Evolutionary conservation across 2,329 filamentous ascomycete genomes (phyloP), one percentile per base, ranked within the genome.

Genomic region (Fusarium staphyleae): DNA sequence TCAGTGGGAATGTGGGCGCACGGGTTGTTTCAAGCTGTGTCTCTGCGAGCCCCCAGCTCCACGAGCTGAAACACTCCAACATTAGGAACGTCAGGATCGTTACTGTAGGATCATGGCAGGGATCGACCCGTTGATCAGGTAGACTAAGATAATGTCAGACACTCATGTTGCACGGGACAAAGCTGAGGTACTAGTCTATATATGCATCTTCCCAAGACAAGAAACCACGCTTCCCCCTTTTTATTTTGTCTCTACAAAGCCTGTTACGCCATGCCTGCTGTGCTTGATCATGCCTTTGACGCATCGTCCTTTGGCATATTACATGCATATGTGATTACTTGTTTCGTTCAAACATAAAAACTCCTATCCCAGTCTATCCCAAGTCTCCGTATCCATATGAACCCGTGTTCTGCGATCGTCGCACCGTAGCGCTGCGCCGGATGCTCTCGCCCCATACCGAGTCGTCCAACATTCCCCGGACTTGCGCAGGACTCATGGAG

Each of bases 401-500:
- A 32, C 69, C 69, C 43, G 70, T 67, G 18, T 76, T 71, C 12
- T 66, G 60, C 39, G 77, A 76, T 61, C 75, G 77, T 44, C 77
- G 76, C 46, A 82, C 82, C 46, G 92, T 96, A 65, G 95, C 91
- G 75, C 91, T 96, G 57, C 91, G 83, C 60, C 92, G 82, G 61
- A 97, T 92, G 78, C 90, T 96, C 75, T 96, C 91, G 44, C 93
- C 90, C 93, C 93, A 98, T 13, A 90, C 88, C 14, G 91, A 95
- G 68, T 93, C 90, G 67, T 95, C 91, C 48, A 98, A 81, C 69
- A 95, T 89, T 63, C 92, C 87, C 72, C 93, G 85, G 63, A 96
- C 89, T 66, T 92, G 88, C 40, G 87, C 84, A 88, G 87, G 67
- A 36, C 46, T 63, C 26, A 37, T 52, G 11, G 49, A 35, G 12